Percentiles rank a stretch among this genome's conserved stretches.
Conservation (phyloP, 1,139 yeast genomes). For the Lodderomyces beijingensis region DNA sequence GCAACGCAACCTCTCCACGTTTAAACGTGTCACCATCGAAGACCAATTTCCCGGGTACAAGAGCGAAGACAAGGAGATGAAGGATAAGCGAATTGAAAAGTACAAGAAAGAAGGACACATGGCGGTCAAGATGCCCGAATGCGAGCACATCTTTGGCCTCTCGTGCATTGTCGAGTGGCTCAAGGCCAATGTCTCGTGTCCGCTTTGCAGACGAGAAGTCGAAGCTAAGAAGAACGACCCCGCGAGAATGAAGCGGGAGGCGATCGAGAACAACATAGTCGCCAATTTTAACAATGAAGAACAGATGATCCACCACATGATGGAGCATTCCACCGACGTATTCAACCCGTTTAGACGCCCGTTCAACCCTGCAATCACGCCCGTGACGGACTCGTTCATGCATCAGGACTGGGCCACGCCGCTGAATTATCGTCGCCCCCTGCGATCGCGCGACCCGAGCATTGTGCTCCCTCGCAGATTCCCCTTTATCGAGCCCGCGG, state of each 20-base stretch:
- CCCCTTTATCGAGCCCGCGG: conserved; percentile 23
- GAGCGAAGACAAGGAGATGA: conserved; percentile 12
- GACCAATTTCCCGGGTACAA: conserved; percentile 32
- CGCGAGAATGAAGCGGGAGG: conserved; percentile 14
- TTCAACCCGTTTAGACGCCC: conserved; percentile 38
- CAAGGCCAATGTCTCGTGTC: conserved; percentile 39
- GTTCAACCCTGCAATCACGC: conserved; percentile 34
- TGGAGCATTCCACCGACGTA: conserved; percentile 33
- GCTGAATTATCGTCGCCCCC: conserved; percentile 10
- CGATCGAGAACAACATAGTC: conserved; percentile 13
- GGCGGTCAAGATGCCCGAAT: conserved; percentile 43
- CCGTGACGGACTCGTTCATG: conserved; percentile 39
- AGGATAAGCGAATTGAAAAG: conserved; percentile 13
- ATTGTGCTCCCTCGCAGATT: conserved; percentile 30
- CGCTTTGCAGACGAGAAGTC: conserved; percentile 44
- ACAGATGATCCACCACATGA: conserved; percentile 22
- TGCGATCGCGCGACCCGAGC: conserved; percentile 21
- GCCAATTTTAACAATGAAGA: conserved; percentile 18
- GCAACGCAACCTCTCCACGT: conserved; percentile 22
- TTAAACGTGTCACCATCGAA: conserved; percentile 21
- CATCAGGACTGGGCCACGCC: conserved; percentile 38
- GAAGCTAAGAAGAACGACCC: conserved; percentile 25
- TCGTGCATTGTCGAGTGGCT: conserved; percentile 44
- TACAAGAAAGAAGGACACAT: conserved; percentile 24
- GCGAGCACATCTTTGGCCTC: conserved; percentile 41